Conservation (phyloP, 1,139 yeast species). For the Debaryomyces fabryi region DNA sequence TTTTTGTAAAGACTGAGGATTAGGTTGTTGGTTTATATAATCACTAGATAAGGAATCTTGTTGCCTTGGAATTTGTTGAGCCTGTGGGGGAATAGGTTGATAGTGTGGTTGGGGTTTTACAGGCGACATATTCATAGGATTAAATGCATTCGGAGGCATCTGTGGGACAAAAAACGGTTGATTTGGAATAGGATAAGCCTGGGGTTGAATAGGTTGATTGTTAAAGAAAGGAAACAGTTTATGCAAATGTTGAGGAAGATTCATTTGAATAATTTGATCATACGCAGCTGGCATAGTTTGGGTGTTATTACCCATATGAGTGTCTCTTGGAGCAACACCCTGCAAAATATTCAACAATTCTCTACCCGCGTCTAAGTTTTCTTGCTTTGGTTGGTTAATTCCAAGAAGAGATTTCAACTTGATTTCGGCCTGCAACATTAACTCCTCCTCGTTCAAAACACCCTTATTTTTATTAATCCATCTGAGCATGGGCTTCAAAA, state of each 20-base stretch:
- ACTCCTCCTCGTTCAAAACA: constrained; percentile 55
- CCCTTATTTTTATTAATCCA: constrained; percentile 62
- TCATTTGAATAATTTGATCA: constrained; percentile 22
- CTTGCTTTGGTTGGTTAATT: constrained; percentile 32
- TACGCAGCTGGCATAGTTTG: constrained; percentile 10
- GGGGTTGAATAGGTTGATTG: constrained; percentile 15
- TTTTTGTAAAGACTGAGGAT: constrained; percentile 46
- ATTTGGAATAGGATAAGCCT: constrained; percentile 12
- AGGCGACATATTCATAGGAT: constrained; percentile 9
- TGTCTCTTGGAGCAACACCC: constrained; percentile 27
- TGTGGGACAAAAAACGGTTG: constrained; percentile 11
- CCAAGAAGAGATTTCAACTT: constrained; percentile 68
- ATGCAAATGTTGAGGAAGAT: constrained; percentile 35
- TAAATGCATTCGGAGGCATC: constrained; percentile 8
- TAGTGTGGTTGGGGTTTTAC: constrained; percentile 8
- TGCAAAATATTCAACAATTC: constrained; percentile 69
- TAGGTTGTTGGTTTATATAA: constrained; percentile 34
- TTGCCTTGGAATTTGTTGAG: constrained; percentile 5
- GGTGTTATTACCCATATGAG: constrained; percentile 7
- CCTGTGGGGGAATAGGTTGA: constrained; percentile 13
- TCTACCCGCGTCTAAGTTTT: constrained; percentile 68
- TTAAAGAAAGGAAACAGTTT: constrained; percentile 28
- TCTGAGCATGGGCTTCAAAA: constrained; percentile 59
- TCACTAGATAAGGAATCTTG: constrained; percentile 5
- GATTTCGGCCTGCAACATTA: constrained; percentile 58